These are phyloP conservation scores for Umbilicus rupestris DNA, from an alignment of 164 flowering plant genomes.

Conservation along the genomic window DNA sequence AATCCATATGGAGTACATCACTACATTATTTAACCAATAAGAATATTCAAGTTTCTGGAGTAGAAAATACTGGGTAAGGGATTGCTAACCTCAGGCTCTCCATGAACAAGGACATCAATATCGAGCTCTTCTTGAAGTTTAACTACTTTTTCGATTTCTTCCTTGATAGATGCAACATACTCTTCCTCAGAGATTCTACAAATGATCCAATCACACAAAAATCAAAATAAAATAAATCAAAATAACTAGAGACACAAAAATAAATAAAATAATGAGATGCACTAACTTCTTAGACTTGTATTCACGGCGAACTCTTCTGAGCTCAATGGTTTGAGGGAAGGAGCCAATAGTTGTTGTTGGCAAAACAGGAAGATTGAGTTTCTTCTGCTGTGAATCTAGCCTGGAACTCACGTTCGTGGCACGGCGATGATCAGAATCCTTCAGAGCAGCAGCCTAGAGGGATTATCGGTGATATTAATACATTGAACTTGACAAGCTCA, in stretches of 20 bases:
- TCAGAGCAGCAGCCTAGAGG: constrained; percentile 60
- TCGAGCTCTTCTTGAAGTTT: constrained; percentile 66
- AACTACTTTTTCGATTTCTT: constrained; percentile 52
- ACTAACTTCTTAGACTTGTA: constrained; percentile 60
- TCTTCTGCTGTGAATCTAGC: constrained; percentile 63
- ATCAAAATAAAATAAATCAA: neutral
- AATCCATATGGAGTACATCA: neutral
- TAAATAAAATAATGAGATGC: neutral
- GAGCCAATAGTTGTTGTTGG: constrained; percentile 80
- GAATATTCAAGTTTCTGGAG: neutral
- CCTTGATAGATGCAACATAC: constrained; percentile 42
- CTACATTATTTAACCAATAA: neutral
- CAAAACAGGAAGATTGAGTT: constrained; percentile 58
- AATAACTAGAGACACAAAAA: neutral
- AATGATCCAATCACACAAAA: neutral
- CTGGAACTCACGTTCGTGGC: constrained; percentile 63
- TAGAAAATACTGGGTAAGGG: neutral
- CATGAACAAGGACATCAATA: constrained; percentile 68
- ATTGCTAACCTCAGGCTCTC: constrained; percentile 62
- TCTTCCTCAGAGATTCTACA: constrained; percentile 47
- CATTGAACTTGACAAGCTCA: neutral
- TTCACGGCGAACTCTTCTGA: constrained; percentile 73
- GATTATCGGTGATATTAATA: neutral
- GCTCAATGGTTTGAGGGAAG: constrained; percentile 74
- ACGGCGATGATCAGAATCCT: constrained; percentile 67